These are phyloP conservation scores for Mycena kentingensis DNA, from an alignment of 768 basidiomycete species.

Conservation along the genomic window DNA sequence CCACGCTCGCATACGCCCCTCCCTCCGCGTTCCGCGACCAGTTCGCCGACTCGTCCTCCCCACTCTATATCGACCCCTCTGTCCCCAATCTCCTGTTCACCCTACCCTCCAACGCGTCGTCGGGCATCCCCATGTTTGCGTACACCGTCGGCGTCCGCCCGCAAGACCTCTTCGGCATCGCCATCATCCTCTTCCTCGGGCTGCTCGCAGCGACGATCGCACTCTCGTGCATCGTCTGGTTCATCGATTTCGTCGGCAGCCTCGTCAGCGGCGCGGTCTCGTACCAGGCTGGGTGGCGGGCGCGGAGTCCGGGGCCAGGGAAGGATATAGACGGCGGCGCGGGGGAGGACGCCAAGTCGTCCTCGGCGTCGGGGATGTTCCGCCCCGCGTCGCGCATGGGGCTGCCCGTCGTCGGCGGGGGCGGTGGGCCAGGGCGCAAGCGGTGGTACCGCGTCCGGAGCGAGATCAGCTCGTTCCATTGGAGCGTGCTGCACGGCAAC, in stretches of 20 bases:
- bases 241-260: constrained; percentile 59
- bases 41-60: constrained; percentile 66
- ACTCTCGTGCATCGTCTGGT: constrained; percentile 72
- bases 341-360: constrained; percentile 12
- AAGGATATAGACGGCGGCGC: constrained; percentile 38
- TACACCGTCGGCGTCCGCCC: constrained; percentile 81
- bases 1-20: constrained; percentile 58
- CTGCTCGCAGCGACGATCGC: constrained; percentile 73
- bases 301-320: constrained; percentile 21
- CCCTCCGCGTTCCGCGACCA: constrained; percentile 75
- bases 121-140: constrained; percentile 83
- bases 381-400: constrained; percentile 18
- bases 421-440: constrained; percentile 33
- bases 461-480: constrained; percentile 77
- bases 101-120: constrained; percentile 58
- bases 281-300: constrained; percentile 22
- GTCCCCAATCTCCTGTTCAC: constrained; percentile 75
- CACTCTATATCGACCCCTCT: constrained; percentile 72
- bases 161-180: constrained; percentile 79
- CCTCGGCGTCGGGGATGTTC: too few relatives aligned
- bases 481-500: constrained; percentile 83
- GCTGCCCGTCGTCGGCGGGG: constrained; percentile 17
- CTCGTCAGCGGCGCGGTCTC: constrained; percentile 31
- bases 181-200: constrained; percentile 79
- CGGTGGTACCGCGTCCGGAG: constrained; percentile 58